Conservation (phyloP, 768 basidiomycete genomes). For the Tremella mesenterica region DNA sequence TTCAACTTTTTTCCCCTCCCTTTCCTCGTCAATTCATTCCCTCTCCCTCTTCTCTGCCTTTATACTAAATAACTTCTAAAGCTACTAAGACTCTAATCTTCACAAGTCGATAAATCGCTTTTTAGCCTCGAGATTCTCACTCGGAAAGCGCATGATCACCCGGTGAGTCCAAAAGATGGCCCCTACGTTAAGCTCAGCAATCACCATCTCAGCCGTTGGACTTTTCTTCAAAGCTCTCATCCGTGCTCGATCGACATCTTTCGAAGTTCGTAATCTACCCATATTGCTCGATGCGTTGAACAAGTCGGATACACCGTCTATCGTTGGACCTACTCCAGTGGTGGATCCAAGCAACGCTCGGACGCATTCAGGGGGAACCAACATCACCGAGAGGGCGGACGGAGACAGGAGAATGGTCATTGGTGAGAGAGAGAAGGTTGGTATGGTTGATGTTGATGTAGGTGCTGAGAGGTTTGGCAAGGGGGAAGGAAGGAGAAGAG, state of each 20-base stretch:
- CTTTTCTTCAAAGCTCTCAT: constrained; percentile 71
- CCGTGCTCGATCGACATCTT: constrained; percentile 55
- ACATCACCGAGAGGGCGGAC: constrained; percentile 18
- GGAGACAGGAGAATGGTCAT: constrained; percentile 37
- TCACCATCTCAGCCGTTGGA: constrained; percentile 60
- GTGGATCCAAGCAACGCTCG: neutral
- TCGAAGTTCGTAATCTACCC: constrained; percentile 63
- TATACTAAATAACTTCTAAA: too few relatives aligned
- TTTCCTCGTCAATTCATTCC: too few relatives aligned
- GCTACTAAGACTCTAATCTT: too few relatives aligned
- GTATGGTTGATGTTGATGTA: constrained; percentile 5
- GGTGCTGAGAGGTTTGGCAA: neutral
- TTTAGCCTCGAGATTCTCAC: too few relatives aligned
- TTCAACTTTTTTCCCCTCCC: too few relatives aligned
- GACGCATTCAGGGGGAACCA: neutral
- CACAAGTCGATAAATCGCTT: too few relatives aligned
- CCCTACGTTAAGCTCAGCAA: constrained; percentile 48
- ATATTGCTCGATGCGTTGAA: constrained; percentile 58
- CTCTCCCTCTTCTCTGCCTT: too few relatives aligned
- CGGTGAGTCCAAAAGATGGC: too few relatives aligned
- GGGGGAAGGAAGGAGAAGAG: constrained; percentile 9
- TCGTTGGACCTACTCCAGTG: constrained; percentile 2
- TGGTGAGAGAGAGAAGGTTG: constrained; percentile 59
- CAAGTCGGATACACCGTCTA: constrained; percentile 5
- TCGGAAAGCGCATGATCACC: too few relatives aligned